These are phyloP conservation scores for Wickerhamiella cacticola DNA, from an alignment of 805 yeast genomes.

Conservation along the genomic window DNA sequence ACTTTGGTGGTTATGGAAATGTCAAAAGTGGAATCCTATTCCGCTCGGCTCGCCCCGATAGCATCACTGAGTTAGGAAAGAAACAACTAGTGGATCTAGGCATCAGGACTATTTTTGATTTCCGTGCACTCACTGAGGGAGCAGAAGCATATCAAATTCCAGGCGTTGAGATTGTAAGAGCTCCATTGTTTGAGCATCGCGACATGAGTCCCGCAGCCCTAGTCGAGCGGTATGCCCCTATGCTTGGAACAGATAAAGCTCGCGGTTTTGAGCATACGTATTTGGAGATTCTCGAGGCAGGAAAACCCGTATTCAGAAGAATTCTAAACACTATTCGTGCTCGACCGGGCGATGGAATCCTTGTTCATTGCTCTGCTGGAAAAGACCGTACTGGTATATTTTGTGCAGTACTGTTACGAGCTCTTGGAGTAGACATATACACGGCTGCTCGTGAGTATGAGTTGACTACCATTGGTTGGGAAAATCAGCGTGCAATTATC, in stretches of 20 bases:
- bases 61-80: constrained; percentile 43
- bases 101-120: constrained; percentile 49
- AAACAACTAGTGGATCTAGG: constrained; percentile 34
- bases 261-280: constrained; percentile 51
- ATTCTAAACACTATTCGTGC: constrained; percentile 36
- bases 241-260: constrained; percentile 44
- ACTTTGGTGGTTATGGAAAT: constrained; percentile 61
- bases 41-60: constrained; percentile 52
- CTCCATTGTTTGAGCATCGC: constrained; percentile 43
- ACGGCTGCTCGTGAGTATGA: constrained; percentile 67
- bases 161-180: constrained; percentile 39
- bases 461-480: constrained; percentile 39
- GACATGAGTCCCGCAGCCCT: constrained; percentile 56
- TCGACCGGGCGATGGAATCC: constrained; percentile 38
- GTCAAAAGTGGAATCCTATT: constrained; percentile 43
- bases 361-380: constrained; percentile 76
- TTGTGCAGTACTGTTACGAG: constrained; percentile 50
- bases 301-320: constrained; percentile 24
- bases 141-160: constrained; percentile 36
- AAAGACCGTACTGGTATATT: constrained; percentile 75
- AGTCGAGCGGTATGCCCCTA: constrained; percentile 34
- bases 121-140: constrained; percentile 52
- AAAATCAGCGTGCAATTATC: constrained; percentile 4
- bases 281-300: constrained; percentile 41
- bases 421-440: constrained; percentile 54